Conservation (phyloP, 73 alveolate genomes). For the Paramecium caudatum region DNA sequence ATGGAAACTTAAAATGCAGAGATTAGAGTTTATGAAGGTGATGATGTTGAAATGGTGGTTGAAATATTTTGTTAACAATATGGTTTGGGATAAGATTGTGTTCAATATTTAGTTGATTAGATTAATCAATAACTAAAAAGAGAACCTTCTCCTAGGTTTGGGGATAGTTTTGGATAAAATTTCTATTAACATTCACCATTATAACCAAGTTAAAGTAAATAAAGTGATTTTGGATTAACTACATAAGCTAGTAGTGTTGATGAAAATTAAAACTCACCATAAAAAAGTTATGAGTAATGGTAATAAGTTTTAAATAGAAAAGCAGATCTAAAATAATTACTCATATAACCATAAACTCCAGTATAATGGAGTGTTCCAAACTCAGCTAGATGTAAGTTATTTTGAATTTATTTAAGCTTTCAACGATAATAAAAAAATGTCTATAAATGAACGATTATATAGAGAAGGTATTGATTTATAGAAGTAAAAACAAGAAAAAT, state of each 20-base stretch:
- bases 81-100: conserved; percentile 47
- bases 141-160: conserved; percentile 55
- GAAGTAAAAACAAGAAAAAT: not conserved
- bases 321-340: not conserved
- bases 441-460: conserved; percentile 38
- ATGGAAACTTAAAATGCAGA: conserved; percentile 2
- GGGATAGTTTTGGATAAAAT: conserved; percentile 31
- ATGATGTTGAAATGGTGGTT: not conserved
- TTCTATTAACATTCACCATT: not conserved
- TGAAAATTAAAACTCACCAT: conserved; percentile 17
- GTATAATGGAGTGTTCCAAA: conserved; percentile 15
- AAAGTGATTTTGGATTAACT: conserved; percentile 8
- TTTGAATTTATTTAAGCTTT: conserved; percentile 8
- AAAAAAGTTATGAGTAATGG: conserved; percentile 46
- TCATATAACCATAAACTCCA: not conserved
- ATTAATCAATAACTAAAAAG: conserved; percentile 32
- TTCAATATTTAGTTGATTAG: not conserved
- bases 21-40: conserved; percentile 54
- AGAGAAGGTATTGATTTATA: conserved; percentile 13
- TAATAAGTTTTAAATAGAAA: not conserved
- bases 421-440: conserved; percentile 32
- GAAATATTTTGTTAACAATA: not conserved
- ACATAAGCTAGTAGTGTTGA: conserved; percentile 48
- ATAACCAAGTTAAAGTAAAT: not conserved
- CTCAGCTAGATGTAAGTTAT: not conserved